Evolutionary conservation across 2,329 filamentous ascomycete species (phyloP).

Genomic region (Tolypocladium pustulatum): DNA sequence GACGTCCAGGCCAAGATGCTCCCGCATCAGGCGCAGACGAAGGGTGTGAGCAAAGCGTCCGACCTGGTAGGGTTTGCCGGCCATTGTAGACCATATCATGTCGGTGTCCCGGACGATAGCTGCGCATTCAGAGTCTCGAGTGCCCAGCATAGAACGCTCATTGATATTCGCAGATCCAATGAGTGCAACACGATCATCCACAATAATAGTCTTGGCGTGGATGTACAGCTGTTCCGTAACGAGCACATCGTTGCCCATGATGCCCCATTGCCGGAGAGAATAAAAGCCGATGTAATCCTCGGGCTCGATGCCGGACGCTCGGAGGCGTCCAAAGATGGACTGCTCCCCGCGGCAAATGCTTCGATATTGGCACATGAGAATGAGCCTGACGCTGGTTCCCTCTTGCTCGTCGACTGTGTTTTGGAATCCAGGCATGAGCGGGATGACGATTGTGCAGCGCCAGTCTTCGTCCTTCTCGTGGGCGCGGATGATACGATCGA

Average conservation of each 20-base stretch:
- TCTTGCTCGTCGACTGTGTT: constrained; percentile 92
- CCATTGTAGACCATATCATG: constrained; percentile 88
- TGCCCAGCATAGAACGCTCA: constrained; percentile 88
- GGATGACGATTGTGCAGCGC: constrained; percentile 83
- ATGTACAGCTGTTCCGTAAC: constrained; percentile 97
- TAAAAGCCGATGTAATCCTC: constrained; percentile 96
- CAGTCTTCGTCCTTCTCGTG: constrained; percentile 78
- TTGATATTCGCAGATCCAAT: constrained; percentile 99
- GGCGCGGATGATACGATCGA: constrained; percentile 81
- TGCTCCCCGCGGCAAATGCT: constrained; percentile 89
- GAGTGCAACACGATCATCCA: constrained; percentile 84
- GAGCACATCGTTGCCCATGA: constrained; percentile 72
- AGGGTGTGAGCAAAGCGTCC: constrained; percentile 88
- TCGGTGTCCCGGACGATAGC: constrained; percentile 86
- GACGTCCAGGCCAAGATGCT: constrained; percentile 91
- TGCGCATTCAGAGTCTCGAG: constrained; percentile 83
- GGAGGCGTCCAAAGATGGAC: constrained; percentile 82
- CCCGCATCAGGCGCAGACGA: constrained; percentile 87
- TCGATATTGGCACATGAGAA: constrained; percentile 93
- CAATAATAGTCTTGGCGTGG: constrained; percentile 92
- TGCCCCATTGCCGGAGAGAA: constrained; percentile 83
- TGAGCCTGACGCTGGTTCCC: constrained; percentile 85
- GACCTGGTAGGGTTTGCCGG: constrained; percentile 76
- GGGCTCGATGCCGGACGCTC: constrained; percentile 72
- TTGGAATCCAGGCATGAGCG: constrained; percentile 96